Evolutionary conservation across 768 basidiomycete species (phyloP), one percentile per base, ranked within the genome.

Genomic region (Suillus luteus): DNA sequence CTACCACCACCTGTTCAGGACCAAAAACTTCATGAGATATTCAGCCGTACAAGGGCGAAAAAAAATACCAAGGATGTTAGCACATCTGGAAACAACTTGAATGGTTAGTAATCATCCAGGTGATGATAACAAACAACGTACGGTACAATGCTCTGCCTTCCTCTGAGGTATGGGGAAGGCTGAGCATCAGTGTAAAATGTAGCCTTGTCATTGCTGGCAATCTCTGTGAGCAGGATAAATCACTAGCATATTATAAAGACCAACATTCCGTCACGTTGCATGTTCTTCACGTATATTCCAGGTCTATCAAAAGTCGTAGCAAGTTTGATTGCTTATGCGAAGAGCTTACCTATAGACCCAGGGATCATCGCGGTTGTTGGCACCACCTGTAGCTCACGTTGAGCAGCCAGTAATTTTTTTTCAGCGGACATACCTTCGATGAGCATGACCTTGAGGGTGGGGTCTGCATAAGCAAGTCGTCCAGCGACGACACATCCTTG

Each of bases 391-490:
- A 51, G 27, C 31, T 14, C n/a, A 43, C 4, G 57, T 51, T 33
- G 55, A 66, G 27, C 8, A 1, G 24, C 43, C 33, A 41, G 55
- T 60, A 15, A 33, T 48, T 46, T 38, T 35, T n/a, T 15, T 14
- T 54, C 6, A 65, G 38, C 51, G 19, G 27, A 37, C 73, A 24
- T 61, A 84, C 87, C 89, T 79, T 90, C 89, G 64, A 90, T 86
- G 68, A 91, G 83, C 86, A 90, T 87, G 63, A 91, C 88, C 72
- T 90, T 88, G 62, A 91, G 74, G 69, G 78, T 89, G 31, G 88
- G 87, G 74, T 90, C 89, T 44, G 88, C 87, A 68, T 85, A 87
- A 0, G 89, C 89, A 60, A 91, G 76, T 62, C 89, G 81, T 61
- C 89, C 89, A 14, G 89, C 89, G 35, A 86, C 83, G 59, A 88